These are phyloP conservation scores for Neospermospora avenae DNA, from an alignment of 2,329 filamentous ascomycete genomes.

Conservation along the genomic window DNA sequence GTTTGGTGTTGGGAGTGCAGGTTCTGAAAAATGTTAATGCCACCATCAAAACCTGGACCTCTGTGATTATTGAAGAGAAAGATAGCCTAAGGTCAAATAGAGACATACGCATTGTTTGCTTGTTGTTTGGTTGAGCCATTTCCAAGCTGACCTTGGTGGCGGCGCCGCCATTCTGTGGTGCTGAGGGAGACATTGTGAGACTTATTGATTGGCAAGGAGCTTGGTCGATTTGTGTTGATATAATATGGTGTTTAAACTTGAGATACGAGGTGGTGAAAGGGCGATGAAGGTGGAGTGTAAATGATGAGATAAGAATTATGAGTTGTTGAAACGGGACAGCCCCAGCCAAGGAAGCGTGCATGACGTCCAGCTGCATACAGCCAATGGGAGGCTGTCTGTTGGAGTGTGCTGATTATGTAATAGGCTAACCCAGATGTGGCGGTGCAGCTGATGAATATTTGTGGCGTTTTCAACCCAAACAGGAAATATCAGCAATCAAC, in stretches of 20 bases:
- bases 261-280: background rate
- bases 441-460: slow-evolving; percentile 1
- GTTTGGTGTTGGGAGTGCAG: background rate
- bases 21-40: background rate
- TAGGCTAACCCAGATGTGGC: background rate
- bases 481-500: too few species aligned
- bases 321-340: background rate
- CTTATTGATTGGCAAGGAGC: background rate
- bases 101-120: slow-evolving; percentile 18
- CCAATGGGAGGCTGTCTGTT: background rate
- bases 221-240: background rate
- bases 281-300: background rate
- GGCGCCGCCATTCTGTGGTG: background rate
- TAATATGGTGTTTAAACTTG: too few species aligned
- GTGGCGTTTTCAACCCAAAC: background rate
- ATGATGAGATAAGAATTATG: background rate
- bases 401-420: background rate
- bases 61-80: too few species aligned
- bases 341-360: background rate
- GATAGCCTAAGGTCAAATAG: background rate
- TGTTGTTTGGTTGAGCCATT: slow-evolving; percentile 11
- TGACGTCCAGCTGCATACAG: slow-evolving; percentile 2
- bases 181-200: slow-evolving; percentile 4
- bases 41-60: too few species aligned
- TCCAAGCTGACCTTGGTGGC: slow-evolving; percentile 7